Evolutionary conservation across 495 filamentous ascomycete genomes (phyloP).

Genomic region (Tuber melanosporum): DNA sequence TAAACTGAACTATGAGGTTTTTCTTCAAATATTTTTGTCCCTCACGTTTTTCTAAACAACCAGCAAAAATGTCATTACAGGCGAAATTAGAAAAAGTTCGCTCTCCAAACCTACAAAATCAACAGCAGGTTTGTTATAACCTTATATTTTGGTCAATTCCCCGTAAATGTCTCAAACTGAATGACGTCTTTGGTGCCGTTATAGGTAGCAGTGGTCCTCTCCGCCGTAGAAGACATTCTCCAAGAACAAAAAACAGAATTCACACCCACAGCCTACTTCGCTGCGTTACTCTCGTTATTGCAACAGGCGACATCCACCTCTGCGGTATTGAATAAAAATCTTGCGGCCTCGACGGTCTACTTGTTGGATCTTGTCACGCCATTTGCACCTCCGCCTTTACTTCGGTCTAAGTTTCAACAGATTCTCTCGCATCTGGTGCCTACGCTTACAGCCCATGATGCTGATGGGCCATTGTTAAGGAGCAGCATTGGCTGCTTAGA

Average conservation of each 20-base stretch:
- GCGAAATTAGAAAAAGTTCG: constrained; percentile 95
- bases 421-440: constrained; percentile 83
- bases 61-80: constrained; percentile 51
- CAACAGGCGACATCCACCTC: constrained; percentile 61
- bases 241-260: constrained; percentile 73
- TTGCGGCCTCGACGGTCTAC: constrained; percentile 85
- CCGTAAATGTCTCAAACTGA: constrained; percentile 10
- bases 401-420: constrained; percentile 86
- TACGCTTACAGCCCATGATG: constrained; percentile 67
- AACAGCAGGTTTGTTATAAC: constrained; percentile 65
- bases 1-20: constrained; percentile 13
- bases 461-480: constrained; percentile 77
- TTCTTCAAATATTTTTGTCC: constrained; percentile 8
- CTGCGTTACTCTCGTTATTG: constrained; percentile 86
- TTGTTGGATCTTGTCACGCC: constrained; percentile 85
- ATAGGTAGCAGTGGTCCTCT: constrained; percentile 80
- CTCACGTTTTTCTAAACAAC: neutral
- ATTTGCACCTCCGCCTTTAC: constrained; percentile 72
- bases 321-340: constrained; percentile 69
- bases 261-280: constrained; percentile 86
- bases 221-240: constrained; percentile 86
- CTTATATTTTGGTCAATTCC: neutral
- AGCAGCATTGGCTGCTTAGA: constrained; percentile 92
- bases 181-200: constrained; percentile 15
- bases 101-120: constrained; percentile 90